phyloP scores from a whole-genome alignment of 805 yeast genomes.

The Hanseniaspora singularis region DNA sequence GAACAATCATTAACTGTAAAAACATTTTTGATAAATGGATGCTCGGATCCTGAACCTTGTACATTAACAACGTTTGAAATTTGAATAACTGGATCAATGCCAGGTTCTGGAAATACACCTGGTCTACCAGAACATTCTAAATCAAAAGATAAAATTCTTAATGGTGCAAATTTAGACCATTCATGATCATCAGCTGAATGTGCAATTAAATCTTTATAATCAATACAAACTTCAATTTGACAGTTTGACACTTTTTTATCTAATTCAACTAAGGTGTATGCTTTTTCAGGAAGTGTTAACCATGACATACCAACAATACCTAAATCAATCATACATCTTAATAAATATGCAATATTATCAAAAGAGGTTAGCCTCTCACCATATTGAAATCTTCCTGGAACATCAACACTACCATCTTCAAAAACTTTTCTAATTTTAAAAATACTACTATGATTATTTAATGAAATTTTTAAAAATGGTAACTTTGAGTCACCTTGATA shows the following conservation, averaged over 20 bases:
- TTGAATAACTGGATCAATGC: conserved; percentile 87
- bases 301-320: conserved; percentile 93
- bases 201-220: conserved; percentile 55
- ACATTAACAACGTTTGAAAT: conserved; percentile 88
- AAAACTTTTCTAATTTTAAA: conserved; percentile 64
- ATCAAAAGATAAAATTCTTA: conserved; percentile 87
- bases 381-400: conserved; percentile 46
- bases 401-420: conserved; percentile 67
- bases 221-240: conserved; percentile 69
- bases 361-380: conserved; percentile 56
- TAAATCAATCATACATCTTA: conserved; percentile 86
- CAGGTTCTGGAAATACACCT: conserved; percentile 93
- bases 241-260: conserved; percentile 51
- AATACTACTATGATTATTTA: conserved; percentile 53
- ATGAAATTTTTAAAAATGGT: conserved; percentile 67
- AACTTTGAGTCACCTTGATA: conserved; percentile 64
- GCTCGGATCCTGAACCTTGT: conserved; percentile 52
- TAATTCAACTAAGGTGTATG: conserved; percentile 39
- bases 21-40: conserved; percentile 87
- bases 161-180: conserved; percentile 86
- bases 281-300: conserved; percentile 75
- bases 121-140: conserved; percentile 97
- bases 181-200: conserved; percentile 79
- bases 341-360: conserved; percentile 77
- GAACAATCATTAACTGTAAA: conserved; percentile 87